These are phyloP conservation scores for Globisporangium cystogenes DNA, from an alignment of 352 stramenopile species.

Conservation along the genomic window DNA sequence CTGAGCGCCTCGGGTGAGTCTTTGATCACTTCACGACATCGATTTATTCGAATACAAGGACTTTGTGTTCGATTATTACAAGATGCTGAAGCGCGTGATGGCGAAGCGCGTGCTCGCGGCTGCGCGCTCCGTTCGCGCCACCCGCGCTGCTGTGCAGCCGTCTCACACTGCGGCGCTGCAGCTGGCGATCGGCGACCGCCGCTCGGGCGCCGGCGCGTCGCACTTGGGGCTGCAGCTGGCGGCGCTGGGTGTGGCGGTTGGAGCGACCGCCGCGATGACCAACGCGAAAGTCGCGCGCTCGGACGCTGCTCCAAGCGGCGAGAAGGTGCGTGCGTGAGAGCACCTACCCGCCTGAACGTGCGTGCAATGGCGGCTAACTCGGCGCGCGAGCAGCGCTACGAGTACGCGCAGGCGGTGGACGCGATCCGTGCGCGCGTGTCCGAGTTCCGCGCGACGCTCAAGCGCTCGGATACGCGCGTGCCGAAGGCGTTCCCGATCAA, in stretches of 20 bases:
- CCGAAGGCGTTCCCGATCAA: constrained; percentile 77
- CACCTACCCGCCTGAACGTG: too few species aligned
- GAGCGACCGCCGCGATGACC: background rate
- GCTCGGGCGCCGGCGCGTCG: background rate
- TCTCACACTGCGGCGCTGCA: background rate
- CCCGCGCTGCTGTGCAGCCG: background rate
- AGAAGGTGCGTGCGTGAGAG: background rate
- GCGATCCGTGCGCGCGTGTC: constrained; percentile 65
- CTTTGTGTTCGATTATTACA: too few species aligned
- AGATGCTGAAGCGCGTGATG: background rate
- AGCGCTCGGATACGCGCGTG: constrained; percentile 61
- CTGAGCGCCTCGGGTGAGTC: too few species aligned
- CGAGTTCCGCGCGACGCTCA: constrained; percentile 71
- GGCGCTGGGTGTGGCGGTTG: background rate
- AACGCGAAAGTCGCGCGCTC: background rate
- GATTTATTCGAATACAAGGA: too few species aligned
- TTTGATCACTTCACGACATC: too few species aligned
- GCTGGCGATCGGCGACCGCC: background rate
- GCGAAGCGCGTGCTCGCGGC: background rate
- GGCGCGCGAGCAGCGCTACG: constrained; percentile 26
- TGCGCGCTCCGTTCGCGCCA: background rate
- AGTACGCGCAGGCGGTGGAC: constrained; percentile 67
- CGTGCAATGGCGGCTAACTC: background rate
- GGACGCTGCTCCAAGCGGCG: background rate
- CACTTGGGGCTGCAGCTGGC: background rate